phyloP scores from a whole-genome alignment of 257 asterid species.

The Gynochthodes officinalis region DNA sequence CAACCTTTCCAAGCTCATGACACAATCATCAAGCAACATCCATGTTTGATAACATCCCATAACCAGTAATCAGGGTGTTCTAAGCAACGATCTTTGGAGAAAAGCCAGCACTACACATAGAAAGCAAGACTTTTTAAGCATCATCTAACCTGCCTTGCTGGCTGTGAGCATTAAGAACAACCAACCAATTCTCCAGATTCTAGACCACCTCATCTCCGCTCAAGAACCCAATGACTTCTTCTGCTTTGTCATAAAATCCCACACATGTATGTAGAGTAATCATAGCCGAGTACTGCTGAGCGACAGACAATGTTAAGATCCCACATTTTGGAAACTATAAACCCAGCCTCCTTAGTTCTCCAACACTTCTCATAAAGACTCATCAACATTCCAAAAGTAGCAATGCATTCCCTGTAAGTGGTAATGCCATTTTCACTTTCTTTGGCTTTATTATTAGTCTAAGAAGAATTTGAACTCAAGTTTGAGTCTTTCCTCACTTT shows the following conservation, averaged over 20 bases:
- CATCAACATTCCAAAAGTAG: conserved; percentile 90
- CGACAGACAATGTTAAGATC: conserved; percentile 47
- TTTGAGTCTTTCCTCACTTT: conserved; percentile 22
- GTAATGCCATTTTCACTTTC: too few species aligned
- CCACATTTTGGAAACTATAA: conserved; percentile 68
- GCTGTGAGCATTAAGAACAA: too few species aligned
- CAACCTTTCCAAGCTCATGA: conserved; percentile 30
- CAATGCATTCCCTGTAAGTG: too few species aligned
- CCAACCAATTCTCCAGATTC: conserved; percentile 80
- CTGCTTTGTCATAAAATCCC: conserved; percentile 68
- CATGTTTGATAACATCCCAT: conserved; percentile 65
- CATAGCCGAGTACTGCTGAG: conserved; percentile 85
- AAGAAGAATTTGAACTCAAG: too few species aligned
- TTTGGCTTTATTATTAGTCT: too few species aligned
- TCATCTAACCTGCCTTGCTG: too few species aligned
- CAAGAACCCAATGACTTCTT: conserved; percentile 53
- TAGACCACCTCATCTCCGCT: conserved; percentile 57
- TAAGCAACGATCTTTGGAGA: conserved; percentile 64
- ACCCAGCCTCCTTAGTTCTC: conserved; percentile 70
- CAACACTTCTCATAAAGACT: conserved; percentile 69
- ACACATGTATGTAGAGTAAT: conserved; percentile 67
- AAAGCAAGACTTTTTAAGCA: too few species aligned
- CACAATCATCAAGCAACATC: conserved; percentile 49
- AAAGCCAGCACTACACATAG: too few species aligned
- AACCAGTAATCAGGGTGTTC: conserved; percentile 80